Percentiles rank a stretch among this genome's conserved stretches.
phyloP scores from a whole-genome alignment of 768 basidiomycete species.

The Boletus insuetus region DNA sequence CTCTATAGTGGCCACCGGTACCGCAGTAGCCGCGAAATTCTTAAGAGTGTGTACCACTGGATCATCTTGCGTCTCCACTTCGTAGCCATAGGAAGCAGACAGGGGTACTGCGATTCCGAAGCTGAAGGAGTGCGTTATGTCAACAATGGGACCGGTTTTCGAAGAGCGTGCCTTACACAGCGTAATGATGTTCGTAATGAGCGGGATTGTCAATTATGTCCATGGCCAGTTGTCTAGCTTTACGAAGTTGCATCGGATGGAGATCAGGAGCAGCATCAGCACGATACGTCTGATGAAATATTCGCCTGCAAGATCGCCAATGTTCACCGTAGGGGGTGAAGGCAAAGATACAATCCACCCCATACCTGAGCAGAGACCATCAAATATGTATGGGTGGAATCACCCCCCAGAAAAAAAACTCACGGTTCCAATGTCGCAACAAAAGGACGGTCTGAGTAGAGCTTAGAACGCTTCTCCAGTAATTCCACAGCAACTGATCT shows the following conservation, averaged over 20 bases:
- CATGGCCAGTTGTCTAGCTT: background rate
- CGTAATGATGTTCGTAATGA: background rate
- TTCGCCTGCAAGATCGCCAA: conserved; percentile 1
- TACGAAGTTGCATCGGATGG: background rate
- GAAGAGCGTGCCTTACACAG: background rate
- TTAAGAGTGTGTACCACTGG: background rate
- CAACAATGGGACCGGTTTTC: background rate
- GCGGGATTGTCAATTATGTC: background rate
- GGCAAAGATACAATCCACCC: conserved; percentile 1
- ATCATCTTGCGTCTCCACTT: background rate
- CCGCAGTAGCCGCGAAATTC: background rate
- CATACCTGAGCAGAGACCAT: conserved; percentile 2
- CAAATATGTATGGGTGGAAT: background rate
- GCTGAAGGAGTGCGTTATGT: background rate
- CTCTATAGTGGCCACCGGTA: background rate
- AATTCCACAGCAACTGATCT: background rate
- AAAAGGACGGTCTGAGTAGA: background rate
- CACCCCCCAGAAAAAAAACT: background rate
- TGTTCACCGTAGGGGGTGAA: conserved; percentile 6
- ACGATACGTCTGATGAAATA: conserved; percentile 5
- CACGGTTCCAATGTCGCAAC: background rate
- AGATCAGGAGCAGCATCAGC: background rate
- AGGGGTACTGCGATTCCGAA: background rate
- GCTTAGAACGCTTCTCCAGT: background rate
- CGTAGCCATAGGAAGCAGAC: conserved; percentile 2